Base-by-base conservation (phyloP, 768 basidiomycete genomes). In the Kwoniella newhampshirensis region DNA sequence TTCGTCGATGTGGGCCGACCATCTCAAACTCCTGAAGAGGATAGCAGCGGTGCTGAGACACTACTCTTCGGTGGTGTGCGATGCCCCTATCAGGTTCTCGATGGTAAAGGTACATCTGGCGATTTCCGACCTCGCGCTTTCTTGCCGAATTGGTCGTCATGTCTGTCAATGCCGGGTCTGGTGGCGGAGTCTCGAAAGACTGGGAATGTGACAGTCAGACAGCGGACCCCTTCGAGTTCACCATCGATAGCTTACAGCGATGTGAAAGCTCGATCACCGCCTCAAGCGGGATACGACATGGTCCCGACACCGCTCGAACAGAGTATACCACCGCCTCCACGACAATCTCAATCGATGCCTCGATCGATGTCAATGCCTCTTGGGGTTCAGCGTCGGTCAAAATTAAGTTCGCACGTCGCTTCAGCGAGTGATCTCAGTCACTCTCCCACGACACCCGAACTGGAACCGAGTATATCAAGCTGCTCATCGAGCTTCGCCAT, bases 31-130 rank as follows among this genome's bases (percentile, higher is more conserved):
- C 25, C 17, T 8, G 58, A 39, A 13, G 39, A 43, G 15, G 47
- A 51, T 26, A 54, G 55, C 1, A 40, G 54, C 15, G 59, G 63
- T 21, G 53, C 60, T 6, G 52, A 62, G 42, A 48, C 48, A 7
- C 43, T 68, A 3, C 39, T 68, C 12, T 64, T 68, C 42, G 66
- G 66, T 25, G 63, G 66, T 8, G 40, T 64, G 13, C 39, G 54
- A 18, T 66, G 61, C 48, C 55, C 57, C n/a, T 28, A 27, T 36
- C 26, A 51, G 15, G 35, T 55, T 5, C 43, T 54, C n/a, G 41
- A 20, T 3, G 42, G 36, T 3, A 21, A 30, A 12, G 60, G 48
- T 17, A 45, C 23, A 18, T 13, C n/a, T n/a, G n/a, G n/a, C n/a
- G 45, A 45, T 17, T 28, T 42, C 17, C 44, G 54, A 26, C 42